Conservation (phyloP, 148 eudicot genomes). For the Selenicereus undatus region DNA sequence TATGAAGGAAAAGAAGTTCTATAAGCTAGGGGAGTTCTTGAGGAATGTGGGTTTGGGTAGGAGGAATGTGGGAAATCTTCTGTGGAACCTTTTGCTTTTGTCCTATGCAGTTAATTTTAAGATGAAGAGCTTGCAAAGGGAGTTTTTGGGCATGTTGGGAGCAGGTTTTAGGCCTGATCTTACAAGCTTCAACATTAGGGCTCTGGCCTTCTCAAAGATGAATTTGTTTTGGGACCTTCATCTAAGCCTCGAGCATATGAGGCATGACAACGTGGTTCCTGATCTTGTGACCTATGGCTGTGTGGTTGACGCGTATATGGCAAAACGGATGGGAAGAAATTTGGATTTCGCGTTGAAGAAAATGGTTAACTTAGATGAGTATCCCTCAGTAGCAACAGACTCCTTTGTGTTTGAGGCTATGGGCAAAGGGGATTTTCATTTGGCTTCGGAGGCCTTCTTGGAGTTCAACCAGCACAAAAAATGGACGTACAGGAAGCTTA, state of each 20-base stretch:
- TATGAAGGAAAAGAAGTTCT: conserved; percentile 57
- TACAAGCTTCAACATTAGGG: conserved; percentile 69
- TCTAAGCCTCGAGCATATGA: conserved; percentile 85
- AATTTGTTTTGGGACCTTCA: conserved; percentile 91
- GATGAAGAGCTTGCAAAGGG: conserved; percentile 94
- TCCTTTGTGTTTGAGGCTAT: conserved; percentile 65
- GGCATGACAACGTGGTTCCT: conserved; percentile 56
- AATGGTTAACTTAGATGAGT: conserved; percentile 44
- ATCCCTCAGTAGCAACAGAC: conserved; percentile 52
- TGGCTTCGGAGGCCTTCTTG: conserved; percentile 64
- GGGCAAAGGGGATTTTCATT: conserved; percentile 87
- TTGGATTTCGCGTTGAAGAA: conserved; percentile 66
- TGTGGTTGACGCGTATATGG: conserved; percentile 86
- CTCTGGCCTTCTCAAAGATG: conserved; percentile 82
- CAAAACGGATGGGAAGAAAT: conserved; percentile 65
- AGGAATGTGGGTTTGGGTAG: conserved; percentile 78
- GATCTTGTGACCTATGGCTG: conserved; percentile 98
- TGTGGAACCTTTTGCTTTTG: conserved; percentile 84
- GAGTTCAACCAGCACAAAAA: conserved; percentile 54
- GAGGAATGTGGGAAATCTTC: conserved; percentile 71
- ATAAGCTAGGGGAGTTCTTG: conserved; percentile 61
- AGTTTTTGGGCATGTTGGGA: conserved; percentile 70
- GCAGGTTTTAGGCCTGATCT: conserved; percentile 76
- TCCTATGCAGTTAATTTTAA: conserved; percentile 90
- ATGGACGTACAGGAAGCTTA: conserved; percentile 79